Conservation (phyloP, 225 moss, liverwort and hornwort species). For the Takakia lepidozioides region DNA sequence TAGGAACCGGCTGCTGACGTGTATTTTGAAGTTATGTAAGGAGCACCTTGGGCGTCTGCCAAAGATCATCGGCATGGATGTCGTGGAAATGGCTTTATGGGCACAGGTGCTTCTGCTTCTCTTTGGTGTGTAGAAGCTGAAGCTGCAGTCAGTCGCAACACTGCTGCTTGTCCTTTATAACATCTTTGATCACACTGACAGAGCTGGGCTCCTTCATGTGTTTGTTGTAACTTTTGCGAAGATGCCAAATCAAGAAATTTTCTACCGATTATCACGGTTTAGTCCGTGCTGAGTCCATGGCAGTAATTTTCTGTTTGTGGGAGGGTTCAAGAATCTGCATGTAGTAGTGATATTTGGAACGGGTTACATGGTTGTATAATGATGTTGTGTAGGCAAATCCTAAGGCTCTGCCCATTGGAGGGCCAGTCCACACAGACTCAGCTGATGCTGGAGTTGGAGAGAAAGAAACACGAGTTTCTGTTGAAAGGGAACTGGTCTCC, state of each 20-base stretch:
- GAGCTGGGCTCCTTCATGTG: no score
- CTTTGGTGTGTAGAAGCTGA: no score
- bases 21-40: constrained; percentile 91
- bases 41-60: constrained; percentile 92
- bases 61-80: constrained; percentile 96
- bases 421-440: constrained; percentile 45
- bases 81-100: constrained; percentile 98
- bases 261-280: no score
- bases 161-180: no score
- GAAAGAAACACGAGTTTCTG: constrained; percentile 59
- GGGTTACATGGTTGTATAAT: not conserved
- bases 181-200: no score
- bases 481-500: constrained; percentile 95
- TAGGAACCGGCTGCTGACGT: constrained; percentile 93
- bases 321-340: no score
- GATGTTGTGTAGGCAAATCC: constrained; percentile 68
- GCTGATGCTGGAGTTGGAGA: constrained; percentile 50
- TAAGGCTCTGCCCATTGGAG: constrained; percentile 81
- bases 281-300: no score
- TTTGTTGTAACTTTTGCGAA: no score
- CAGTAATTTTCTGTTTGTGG: no score
- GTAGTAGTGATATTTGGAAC: not conserved
- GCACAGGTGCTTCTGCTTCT: constrained; percentile 53
- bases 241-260: no score
- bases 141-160: no score